phyloP scores from a whole-genome alignment of 164 flowering plant genomes.

The Protea cynaroides region DNA sequence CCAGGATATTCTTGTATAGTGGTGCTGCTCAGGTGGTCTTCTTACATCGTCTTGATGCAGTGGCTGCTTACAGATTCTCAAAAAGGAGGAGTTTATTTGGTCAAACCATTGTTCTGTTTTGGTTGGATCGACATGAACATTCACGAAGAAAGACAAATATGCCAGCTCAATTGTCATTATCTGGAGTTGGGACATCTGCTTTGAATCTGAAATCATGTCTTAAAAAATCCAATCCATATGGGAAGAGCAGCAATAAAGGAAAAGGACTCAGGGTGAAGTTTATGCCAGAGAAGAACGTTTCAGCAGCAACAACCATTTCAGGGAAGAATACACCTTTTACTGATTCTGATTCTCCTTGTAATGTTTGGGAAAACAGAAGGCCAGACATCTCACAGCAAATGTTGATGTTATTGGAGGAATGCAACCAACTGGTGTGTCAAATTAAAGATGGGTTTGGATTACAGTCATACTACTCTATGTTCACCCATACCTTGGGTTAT shows the following conservation, averaged over 20 bases:
- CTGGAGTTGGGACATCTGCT: neutral
- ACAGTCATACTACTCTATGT: conserved; percentile 13
- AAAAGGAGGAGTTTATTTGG: conserved; percentile 16
- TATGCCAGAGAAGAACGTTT: neutral
- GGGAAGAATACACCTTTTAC: conserved; percentile 1
- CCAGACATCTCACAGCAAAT: conserved; percentile 11
- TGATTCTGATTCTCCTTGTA: neutral
- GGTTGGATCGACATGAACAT: conserved; percentile 20
- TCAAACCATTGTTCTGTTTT: conserved; percentile 17
- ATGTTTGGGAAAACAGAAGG: conserved; percentile 1
- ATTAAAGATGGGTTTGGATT: conserved; percentile 7
- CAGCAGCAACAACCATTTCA: neutral
- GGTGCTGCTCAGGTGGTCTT: conserved; percentile 30
- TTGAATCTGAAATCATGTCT: conserved; percentile 22
- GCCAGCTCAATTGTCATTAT: conserved; percentile 1
- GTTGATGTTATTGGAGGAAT: conserved; percentile 16
- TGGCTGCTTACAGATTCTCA: conserved; percentile 25
- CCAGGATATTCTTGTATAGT: conserved; percentile 17
- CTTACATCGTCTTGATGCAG: conserved; percentile 17
- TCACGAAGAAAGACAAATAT: conserved; percentile 4
- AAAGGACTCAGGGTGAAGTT: conserved; percentile 15
- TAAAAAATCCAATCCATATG: neutral
- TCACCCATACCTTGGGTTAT: too few species aligned
- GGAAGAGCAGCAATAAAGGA: neutral
- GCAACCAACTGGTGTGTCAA: conserved; percentile 9